A percentile compares a stretch with the other conserved stretches of the same genome.
These are phyloP conservation scores for Angomonas deanei DNA, from an alignment of 208 protist species.

Conservation along the genomic window DNA sequence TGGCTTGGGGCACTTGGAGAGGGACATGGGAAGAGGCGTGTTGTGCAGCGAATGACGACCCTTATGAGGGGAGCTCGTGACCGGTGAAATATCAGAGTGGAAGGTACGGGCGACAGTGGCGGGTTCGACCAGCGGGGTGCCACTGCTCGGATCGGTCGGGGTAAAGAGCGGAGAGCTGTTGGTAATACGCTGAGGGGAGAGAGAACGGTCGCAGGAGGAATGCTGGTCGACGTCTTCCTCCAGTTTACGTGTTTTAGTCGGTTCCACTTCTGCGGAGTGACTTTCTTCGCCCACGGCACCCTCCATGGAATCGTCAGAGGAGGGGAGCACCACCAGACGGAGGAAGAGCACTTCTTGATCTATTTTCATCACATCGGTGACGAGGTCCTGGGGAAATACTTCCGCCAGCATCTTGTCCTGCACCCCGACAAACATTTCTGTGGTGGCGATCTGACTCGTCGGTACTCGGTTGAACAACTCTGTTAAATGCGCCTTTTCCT, in stretches of 20 bases:
- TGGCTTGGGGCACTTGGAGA: neutral
- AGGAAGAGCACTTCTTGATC: constrained; percentile 2
- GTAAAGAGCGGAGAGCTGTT: neutral
- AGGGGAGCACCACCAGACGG: neutral
- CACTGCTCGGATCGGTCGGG: no score
- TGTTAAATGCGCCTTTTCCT: neutral
- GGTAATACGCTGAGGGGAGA: neutral
- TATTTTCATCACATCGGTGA: constrained; percentile 3
- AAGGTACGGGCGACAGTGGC: neutral
- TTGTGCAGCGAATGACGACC: neutral
- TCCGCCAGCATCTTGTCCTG: neutral
- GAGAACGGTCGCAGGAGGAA: no score
- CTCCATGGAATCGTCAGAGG: no score
- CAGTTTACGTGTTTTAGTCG: neutral
- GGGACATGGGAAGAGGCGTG: neutral
- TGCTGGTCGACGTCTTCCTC: neutral
- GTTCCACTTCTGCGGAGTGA: no score
- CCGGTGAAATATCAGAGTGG: neutral
- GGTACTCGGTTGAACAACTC: neutral
- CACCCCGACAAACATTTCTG: neutral
- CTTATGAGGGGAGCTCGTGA: neutral
- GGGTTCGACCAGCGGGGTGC: no score
- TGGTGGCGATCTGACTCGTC: neutral
- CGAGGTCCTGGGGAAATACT: constrained; percentile 4
- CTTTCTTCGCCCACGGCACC: no score